Percentiles rank a stretch among this genome's conserved stretches.
Evolutionary conservation across 2,329 filamentous ascomycete genomes (phyloP).

Genomic region (Calonectria fujianensis): DNA sequence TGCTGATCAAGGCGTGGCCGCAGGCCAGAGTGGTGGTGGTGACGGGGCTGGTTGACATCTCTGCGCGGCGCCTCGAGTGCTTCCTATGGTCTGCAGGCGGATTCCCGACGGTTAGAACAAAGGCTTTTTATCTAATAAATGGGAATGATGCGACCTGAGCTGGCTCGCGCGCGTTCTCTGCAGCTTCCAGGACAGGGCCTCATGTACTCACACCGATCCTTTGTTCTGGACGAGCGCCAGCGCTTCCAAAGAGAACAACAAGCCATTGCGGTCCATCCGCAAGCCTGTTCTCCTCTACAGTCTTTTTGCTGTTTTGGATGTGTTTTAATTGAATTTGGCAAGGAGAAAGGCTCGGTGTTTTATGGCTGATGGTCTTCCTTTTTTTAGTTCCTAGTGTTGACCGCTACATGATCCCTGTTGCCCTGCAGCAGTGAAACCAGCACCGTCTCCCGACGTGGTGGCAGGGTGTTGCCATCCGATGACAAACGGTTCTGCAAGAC

Average conservation of each 20-base stretch:
- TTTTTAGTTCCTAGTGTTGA: slow-evolving; percentile 19
- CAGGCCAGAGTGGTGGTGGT: slow-evolving; percentile 55
- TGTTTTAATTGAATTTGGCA: neutral
- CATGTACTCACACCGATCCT: slow-evolving; percentile 33
- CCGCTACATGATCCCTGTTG: slow-evolving; percentile 35
- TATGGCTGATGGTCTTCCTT: neutral
- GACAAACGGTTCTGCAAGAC: slow-evolving; percentile 12
- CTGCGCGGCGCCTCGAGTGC: neutral
- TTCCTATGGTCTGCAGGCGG: neutral
- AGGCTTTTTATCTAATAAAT: neutral
- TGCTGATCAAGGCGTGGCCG: slow-evolving; percentile 50
- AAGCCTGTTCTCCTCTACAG: neutral
- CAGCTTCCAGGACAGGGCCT: slow-evolving; percentile 17
- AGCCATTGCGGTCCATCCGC: slow-evolving; percentile 2
- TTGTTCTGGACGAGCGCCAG: slow-evolving; percentile 32
- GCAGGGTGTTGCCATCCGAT: neutral
- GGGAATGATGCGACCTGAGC: neutral
- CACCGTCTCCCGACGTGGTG: neutral
- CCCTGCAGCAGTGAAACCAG: slow-evolving; percentile 14
- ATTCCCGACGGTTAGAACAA: neutral
- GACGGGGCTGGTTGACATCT: slow-evolving; percentile 52
- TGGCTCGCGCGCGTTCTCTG: slow-evolving; percentile 16
- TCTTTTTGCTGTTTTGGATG: neutral
- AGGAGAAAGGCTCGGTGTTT: neutral
- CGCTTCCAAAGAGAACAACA: slow-evolving; percentile 31